Evolutionary conservation across 2,329 filamentous ascomycete species (phyloP).

Genomic region (Diaporthe citriasiana): DNA sequence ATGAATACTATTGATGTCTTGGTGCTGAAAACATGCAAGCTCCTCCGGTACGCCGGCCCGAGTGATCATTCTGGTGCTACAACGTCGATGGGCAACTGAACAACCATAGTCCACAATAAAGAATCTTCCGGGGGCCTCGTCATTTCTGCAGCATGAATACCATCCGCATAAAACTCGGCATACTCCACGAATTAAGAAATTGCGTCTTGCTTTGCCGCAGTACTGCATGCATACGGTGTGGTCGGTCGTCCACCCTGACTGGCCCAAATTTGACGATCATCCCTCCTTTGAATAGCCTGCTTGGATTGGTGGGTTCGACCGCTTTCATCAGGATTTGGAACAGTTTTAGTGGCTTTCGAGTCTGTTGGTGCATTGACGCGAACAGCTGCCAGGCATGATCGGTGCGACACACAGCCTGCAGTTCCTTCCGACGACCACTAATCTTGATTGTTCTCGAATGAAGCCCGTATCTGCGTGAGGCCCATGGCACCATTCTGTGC

Average conservation of each 20-base stretch:
- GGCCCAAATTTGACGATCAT: neutral
- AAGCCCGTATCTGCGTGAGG: neutral
- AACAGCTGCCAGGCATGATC: neutral
- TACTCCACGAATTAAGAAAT: neutral
- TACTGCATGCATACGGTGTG: neutral
- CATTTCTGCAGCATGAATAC: neutral
- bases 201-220: neutral
- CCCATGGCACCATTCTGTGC: neutral
- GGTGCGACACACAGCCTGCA: neutral
- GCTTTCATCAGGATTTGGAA: neutral
- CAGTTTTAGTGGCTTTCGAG: neutral
- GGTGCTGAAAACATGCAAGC: neutral
- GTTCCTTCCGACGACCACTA: neutral
- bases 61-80: neutral
- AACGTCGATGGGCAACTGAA: neutral
- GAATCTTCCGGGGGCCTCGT: neutral
- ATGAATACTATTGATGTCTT: neutral
- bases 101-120: neutral
- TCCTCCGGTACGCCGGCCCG: neutral
- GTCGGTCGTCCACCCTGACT: neutral
- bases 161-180: neutral
- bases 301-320: neutral
- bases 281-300: neutral
- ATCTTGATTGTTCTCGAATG: neutral
- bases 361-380: neutral